A percentile compares a stretch with the other conserved stretches of the same genome.
Evolutionary conservation across 257 asterid genomes (phyloP).

Genomic region (Lithospermum erythrorhizon): DNA sequence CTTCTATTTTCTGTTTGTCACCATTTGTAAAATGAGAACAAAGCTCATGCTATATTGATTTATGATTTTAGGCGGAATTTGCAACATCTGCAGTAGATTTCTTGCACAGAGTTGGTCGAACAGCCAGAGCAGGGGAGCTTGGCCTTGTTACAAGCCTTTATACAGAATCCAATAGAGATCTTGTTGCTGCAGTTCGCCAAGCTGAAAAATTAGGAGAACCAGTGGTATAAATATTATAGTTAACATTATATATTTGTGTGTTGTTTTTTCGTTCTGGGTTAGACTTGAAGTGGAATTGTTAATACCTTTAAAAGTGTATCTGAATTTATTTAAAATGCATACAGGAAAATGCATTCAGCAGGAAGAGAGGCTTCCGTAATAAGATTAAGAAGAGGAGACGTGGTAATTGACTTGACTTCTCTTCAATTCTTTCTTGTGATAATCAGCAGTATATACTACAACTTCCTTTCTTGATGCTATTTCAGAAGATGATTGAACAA

Average conservation of each 20-base stretch:
- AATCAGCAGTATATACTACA: neutral
- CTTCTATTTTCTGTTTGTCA: neutral
- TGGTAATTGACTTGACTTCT: slow-evolving; percentile 22
- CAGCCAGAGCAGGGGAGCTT: slow-evolving; percentile 90
- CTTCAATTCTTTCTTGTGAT: neutral
- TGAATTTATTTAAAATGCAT: slow-evolving; percentile 14
- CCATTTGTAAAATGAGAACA: too few species aligned
- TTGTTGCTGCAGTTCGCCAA: slow-evolving; percentile 77
- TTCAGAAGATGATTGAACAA: too few species aligned
- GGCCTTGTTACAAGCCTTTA: slow-evolving; percentile 86
- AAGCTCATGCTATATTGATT: too few species aligned
- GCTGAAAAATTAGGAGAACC: slow-evolving; percentile 62
- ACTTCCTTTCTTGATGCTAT: neutral
- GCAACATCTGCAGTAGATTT: slow-evolving; percentile 89
- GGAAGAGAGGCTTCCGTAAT: slow-evolving; percentile 92
- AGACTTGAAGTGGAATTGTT: neutral
- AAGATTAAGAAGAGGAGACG: slow-evolving; percentile 73
- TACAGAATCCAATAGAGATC: slow-evolving; percentile 55
- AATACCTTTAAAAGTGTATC: neutral
- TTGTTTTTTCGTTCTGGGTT: neutral
- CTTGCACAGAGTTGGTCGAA: slow-evolving; percentile 93
- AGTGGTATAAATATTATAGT: slow-evolving; percentile 44
- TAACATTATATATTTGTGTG: neutral
- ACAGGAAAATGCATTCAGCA: slow-evolving; percentile 90
- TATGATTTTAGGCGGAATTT: slow-evolving; percentile 65